Evolutionary conservation across 164 flowering plant genomes (phyloP), one percentile per base, ranked within the genome.

Genomic region (Chloranthus sessilifolius): DNA sequence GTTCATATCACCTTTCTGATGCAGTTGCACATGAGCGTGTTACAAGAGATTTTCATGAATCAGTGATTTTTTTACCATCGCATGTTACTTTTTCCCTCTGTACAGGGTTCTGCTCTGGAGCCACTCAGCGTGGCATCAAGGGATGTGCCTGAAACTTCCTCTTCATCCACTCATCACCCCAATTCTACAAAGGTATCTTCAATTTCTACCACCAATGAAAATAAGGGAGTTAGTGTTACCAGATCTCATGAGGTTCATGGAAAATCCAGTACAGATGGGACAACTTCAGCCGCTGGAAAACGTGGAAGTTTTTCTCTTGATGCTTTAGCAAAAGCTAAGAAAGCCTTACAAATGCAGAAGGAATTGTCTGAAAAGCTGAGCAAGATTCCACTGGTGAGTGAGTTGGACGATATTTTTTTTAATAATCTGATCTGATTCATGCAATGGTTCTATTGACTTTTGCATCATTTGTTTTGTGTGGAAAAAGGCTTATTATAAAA

Each of bases 181-280:
- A 66, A 66, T 67, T 61, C 82, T 60, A 60, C 82, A 54, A 88
- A 92, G 96, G 99, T 92, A 88, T 85, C 96, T 85, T 85, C 83
- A 45, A 83, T 81, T 88, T 73, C 80, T 79, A 92, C 84, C 75
- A 76, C 87, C 75, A 81, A 83, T 88, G 96, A 92, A 85, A 84
- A 88, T 92, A 81, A 74, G 84, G 96, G 94, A 78, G 88, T 85
- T 82, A 83, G 82, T 92, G 72, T 74, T 82, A 81, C 77, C 94
- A 74, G 94, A 78, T 88, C 86, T 88, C 94, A 92, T 86, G 95
- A 85, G 96, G 95, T 82, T 92, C 86, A 78, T 92, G 96, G 91
- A 78, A 92, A 88, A 77, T 83, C 91, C 65, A 92, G 95, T 92
- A 86, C 99, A 92, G 99, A 92, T 92, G 91, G 87, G 77, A 61